Percentiles rank a stretch among this genome's conserved stretches.
These are phyloP conservation scores for Amphichorda felina DNA, from an alignment of 2,329 filamentous ascomycete species.

Conservation along the genomic window DNA sequence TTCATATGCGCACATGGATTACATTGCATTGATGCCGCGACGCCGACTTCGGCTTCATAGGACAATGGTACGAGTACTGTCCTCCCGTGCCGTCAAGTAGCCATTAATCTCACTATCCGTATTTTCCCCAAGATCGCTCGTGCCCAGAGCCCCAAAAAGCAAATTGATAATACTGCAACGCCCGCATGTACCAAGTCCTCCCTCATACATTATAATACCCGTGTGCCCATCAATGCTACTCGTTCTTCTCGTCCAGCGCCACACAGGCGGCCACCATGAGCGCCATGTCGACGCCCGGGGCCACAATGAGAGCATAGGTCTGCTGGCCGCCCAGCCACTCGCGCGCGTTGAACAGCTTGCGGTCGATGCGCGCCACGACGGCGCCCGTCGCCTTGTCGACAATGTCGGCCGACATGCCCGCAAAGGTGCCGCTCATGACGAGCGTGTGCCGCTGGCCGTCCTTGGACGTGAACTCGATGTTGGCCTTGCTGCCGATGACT, in stretches of 20 bases:
- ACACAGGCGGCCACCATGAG: conserved; percentile 57
- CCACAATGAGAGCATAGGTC: conserved; percentile 52
- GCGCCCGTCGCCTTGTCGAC: conserved; percentile 34
- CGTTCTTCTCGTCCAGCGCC: conserved; percentile 53
- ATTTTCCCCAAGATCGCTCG: too few species aligned
- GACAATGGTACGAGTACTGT: too few species aligned
- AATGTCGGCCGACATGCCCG: conserved; percentile 46
- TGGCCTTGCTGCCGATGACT: conserved; percentile 43
- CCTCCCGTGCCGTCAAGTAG: too few species aligned
- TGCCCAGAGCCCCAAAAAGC: too few species aligned
- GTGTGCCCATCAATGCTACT: neutral
- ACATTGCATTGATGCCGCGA: too few species aligned
- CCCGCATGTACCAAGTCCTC: too few species aligned
- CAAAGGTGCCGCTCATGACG: conserved; percentile 49
- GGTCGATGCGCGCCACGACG: conserved; percentile 45
- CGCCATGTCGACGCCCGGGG: conserved; percentile 53
- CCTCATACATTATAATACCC: too few species aligned
- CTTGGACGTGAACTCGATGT: conserved; percentile 42
- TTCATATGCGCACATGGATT: too few species aligned
- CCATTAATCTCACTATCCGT: too few species aligned
- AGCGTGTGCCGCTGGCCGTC: conserved; percentile 31
- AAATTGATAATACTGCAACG: too few species aligned
- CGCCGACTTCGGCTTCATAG: too few species aligned
- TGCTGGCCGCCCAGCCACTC: conserved; percentile 50
- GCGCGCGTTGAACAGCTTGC: conserved; percentile 43